These are phyloP conservation scores for Tulasnella sp. DNA, from an alignment of 768 basidiomycete genomes.

Conservation along the genomic window DNA sequence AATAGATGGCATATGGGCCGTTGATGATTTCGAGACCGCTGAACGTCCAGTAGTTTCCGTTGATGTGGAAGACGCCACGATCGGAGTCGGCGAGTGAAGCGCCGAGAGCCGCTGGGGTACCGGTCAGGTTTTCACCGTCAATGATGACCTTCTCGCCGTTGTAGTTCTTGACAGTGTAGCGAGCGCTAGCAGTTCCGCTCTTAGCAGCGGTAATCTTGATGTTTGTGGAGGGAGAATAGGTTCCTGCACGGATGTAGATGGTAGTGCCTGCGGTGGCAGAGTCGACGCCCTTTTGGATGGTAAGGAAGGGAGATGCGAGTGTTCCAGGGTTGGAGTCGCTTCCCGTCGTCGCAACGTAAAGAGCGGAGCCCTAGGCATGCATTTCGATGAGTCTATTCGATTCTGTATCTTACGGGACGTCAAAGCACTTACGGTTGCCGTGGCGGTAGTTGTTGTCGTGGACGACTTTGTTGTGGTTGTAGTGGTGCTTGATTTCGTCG, in stretches of 20 bases:
- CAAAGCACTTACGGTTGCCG: background rate
- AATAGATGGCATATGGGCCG: conserved; percentile 24
- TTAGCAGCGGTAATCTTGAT: conserved; percentile 20
- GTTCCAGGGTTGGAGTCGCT: conserved; percentile 29
- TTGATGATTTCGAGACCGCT: conserved; percentile 28
- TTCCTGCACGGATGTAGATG: conserved; percentile 27
- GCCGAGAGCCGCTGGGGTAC: conserved; percentile 18
- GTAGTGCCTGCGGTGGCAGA: conserved; percentile 22
- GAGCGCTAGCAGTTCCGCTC: conserved; percentile 20
- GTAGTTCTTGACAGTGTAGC: conserved; percentile 26
- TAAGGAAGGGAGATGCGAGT: conserved; percentile 18
- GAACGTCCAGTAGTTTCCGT: conserved; percentile 26
- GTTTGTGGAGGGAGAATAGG: conserved; percentile 23
- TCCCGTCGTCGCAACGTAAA: conserved; percentile 23
- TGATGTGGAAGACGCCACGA: conserved; percentile 27
- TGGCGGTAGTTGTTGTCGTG: background rate
- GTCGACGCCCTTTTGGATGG: conserved; percentile 27
- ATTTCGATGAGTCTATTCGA: background rate
- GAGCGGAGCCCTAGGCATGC: background rate
- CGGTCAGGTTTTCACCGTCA: conserved; percentile 23
- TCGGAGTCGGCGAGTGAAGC: conserved; percentile 21
- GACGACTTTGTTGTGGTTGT: background rate
- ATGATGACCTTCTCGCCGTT: conserved; percentile 27
- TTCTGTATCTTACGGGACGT: background rate
- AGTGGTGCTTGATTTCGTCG: background rate